Base-by-base conservation (phyloP, 2,329 filamentous ascomycete genomes). In the Colletotrichum sp. region DNA sequence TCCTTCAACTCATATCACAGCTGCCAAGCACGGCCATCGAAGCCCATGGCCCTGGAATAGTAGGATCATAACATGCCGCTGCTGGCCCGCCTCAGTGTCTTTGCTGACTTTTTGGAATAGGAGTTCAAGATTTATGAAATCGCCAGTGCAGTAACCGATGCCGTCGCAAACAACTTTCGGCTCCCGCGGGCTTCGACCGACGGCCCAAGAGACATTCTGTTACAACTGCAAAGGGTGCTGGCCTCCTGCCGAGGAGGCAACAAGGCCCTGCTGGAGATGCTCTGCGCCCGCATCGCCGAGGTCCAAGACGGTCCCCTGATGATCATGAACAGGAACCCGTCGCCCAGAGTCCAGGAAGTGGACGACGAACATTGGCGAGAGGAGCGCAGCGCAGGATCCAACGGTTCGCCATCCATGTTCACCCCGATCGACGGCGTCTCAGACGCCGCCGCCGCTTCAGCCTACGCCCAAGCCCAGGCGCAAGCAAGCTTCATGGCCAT, bases 121-220 rank as follows among this genome's bases (percentile, higher is more conserved):
- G 82, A 88, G 78, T 86, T 86, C 78, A 88, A 88, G 66, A 87
- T 87, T 4, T 88, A 85, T 66, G 86, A 88, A 73, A 88, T 88
- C 60, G 87, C 87, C 1, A 87, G 83, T 13, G 86, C 86, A 0
- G 86, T 88, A 1, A 83, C 84, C 21, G 87, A 88, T 34, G 84
- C 84, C 3, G 80, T 87, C 62, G 79, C 83, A 6, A 81, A 78
- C 49, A 77, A 83, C 28, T 74, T 80, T 71, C 81, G 81, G 15
- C 74, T 76, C 7, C 71, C 71, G 34, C 71, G 66, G 13, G 30
- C 59, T 12, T 76, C 74, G 6, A 66, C 71, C 9, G 74, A 76
- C 6, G 71, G 71, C 4, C 82, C 85, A 0, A 80, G 80, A 3
- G 83, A 84, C 15, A 83, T 88, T 13, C 80, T 88, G 1, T 75